These are phyloP conservation scores for Hyphodiscus hymeniophilus DNA, from an alignment of 495 filamentous ascomycete genomes.

Conservation along the genomic window DNA sequence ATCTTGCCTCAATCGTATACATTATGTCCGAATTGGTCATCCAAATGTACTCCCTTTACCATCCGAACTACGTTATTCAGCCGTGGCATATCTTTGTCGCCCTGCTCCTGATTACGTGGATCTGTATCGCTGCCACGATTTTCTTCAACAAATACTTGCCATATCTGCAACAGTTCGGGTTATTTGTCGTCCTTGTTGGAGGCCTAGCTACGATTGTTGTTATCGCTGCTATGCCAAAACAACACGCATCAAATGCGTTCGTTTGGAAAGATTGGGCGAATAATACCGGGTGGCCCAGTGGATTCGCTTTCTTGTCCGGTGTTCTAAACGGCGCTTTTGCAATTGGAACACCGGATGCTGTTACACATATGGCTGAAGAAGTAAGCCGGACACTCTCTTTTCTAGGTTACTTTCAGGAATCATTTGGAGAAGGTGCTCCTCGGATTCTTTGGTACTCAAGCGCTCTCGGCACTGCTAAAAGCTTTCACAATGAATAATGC, in stretches of 20 bases:
- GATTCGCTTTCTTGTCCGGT: constrained; percentile 72
- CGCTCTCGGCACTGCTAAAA: no score
- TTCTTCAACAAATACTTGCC: constrained; percentile 66
- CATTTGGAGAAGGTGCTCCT: no score
- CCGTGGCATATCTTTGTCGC: constrained; percentile 73
- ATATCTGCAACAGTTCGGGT: constrained; percentile 56
- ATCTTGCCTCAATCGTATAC: constrained; percentile 55
- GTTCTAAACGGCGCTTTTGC: constrained; percentile 80
- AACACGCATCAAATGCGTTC: constrained; percentile 45
- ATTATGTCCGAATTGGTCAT: constrained; percentile 63
- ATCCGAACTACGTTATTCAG: constrained; percentile 51
- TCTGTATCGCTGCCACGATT: constrained; percentile 52
- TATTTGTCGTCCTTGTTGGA: constrained; percentile 62
- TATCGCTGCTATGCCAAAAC: constrained; percentile 62
- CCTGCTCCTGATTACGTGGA: constrained; percentile 60
- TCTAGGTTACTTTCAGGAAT: no score
- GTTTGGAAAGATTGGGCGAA: constrained; percentile 62
- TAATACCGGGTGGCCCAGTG: constrained; percentile 57
- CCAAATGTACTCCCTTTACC: constrained; percentile 62
- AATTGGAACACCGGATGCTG: constrained; percentile 72
- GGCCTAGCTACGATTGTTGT: constrained; percentile 66
- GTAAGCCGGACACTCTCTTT: no score
- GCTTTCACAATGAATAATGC: no score
- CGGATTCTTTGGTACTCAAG: no score
- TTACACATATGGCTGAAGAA: constrained; percentile 78